Base-by-base conservation (phyloP, 495 filamentous ascomycete genomes). In the Trichoderma reesei region DNA sequence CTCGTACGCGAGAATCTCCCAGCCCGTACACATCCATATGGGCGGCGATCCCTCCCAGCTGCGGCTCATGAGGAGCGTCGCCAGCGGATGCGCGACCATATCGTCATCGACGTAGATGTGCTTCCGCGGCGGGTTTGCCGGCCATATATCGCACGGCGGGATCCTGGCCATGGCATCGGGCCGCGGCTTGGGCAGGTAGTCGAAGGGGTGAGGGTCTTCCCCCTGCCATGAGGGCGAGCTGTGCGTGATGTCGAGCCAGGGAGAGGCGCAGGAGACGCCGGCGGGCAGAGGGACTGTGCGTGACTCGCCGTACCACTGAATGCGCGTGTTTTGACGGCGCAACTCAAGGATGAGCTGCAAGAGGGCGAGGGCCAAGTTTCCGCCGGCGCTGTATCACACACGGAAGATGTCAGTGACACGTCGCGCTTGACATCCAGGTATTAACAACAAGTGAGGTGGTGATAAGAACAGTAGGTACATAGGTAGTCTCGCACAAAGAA, bases 1-100 rank as follows among this genome's bases (percentile, higher is more conserved):
- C 69, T 94, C 90, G 72, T 96, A 91, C 1, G 84, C 74, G 34
- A 96, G 80, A 65, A 84, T 80, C 75, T 98, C 93, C 73, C 92
- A 84, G 0, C 93, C 93, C n/a, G 83, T 82, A 31, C 78, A 80
- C 36, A 96, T 78, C 66, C 82, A 93, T 1, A 94, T 67, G 0
- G 93, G 93, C 9, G 88, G 88, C 0, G 81, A 68, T 5, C 83
- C 83, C 33, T 73, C 72, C 93, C 93, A 98, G 62, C 73, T 75
- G n/a, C 75, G 72, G 1, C 83, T 84, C 11, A 85, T 75, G 5
- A 95, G 72, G 0, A 88, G 85, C 1, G 86, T 88, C 8, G 86
- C 89, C 13, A 98, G 80, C 1, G 91, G 92, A 71, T 98, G 92
- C 10, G 76, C 68, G 6, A 90, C 71, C 11, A 88, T 73, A 38